phyloP scores from a whole-genome alignment of 176 grass and related monocot species.

The Otatea glauca region DNA sequence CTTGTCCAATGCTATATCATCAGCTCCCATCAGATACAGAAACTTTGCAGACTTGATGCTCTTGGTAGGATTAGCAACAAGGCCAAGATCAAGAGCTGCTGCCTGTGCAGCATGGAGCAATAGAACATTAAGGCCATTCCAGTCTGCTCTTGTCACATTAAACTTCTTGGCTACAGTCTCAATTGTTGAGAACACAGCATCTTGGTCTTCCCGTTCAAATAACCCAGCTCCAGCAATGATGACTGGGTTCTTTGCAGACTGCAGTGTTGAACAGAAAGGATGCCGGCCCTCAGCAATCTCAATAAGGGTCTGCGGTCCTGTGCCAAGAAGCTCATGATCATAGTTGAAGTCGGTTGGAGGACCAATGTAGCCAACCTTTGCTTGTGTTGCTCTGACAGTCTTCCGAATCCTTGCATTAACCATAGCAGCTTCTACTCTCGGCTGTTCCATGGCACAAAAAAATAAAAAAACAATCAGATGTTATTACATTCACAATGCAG shows the following conservation, averaged over 20 bases:
- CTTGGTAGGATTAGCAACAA: constrained; percentile 65
- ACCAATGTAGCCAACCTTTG: constrained; percentile 95
- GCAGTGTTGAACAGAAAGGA: constrained; percentile 78
- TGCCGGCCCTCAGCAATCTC: constrained; percentile 78
- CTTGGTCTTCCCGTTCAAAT: constrained; percentile 80
- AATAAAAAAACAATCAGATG: not conserved
- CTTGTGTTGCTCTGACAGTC: constrained; percentile 78
- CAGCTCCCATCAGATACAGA: constrained; percentile 95
- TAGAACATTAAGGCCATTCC: constrained; percentile 92
- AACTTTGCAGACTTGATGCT: constrained; percentile 83
- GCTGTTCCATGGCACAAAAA: constrained; percentile 54
- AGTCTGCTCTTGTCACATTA: constrained; percentile 74
- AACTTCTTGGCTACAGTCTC: constrained; percentile 75
- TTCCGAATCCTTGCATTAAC: constrained; percentile 95
- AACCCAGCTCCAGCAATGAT: constrained; percentile 88
- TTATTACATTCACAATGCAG: not conserved
- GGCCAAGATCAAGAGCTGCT: constrained; percentile 89
- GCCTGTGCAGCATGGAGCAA: constrained; percentile 93
- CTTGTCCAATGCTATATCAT: constrained; percentile 81
- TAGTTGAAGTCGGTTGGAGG: constrained; percentile 92
- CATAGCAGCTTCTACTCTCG: constrained; percentile 94
- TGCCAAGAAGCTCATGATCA: constrained; percentile 83
- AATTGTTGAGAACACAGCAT: constrained; percentile 72
- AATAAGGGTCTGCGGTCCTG: constrained; percentile 75
- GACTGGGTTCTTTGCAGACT: constrained; percentile 86